A percentile compares a stretch with the other conserved stretches of the same genome.
phyloP scores from a whole-genome alignment of 805 yeast genomes.

The Metschnikowia koreensis region DNA sequence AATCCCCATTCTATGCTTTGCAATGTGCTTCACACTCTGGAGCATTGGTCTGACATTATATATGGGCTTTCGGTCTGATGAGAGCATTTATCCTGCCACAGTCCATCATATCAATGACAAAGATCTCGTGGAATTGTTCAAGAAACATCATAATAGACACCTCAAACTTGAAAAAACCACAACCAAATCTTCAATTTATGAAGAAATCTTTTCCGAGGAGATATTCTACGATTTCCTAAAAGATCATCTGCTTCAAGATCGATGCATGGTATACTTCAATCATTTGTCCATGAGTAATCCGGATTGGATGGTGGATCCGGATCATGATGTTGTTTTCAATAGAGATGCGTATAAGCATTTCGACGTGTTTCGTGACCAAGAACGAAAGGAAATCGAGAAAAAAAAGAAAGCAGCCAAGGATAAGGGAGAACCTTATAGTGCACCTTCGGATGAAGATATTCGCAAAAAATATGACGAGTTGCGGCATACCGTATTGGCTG shows the following conservation, averaged over 20 bases:
- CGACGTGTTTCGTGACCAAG: slow-evolving; percentile 22
- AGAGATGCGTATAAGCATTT: slow-evolving; percentile 25
- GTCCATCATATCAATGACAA: too few relatives aligned
- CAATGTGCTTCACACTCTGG: too few relatives aligned
- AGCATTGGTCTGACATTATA: too few relatives aligned
- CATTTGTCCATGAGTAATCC: slow-evolving; percentile 37
- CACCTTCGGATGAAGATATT: slow-evolving; percentile 31
- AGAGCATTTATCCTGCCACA: too few relatives aligned
- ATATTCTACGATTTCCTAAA: slow-evolving; percentile 20
- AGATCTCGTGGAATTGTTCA: not conserved
- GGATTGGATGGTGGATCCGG: slow-evolving; percentile 46
- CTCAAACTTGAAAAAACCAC: not conserved
- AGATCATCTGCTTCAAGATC: slow-evolving; percentile 26
- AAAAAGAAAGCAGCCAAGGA: slow-evolving; percentile 3
- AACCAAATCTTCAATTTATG: slow-evolving; percentile 15
- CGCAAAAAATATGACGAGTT: slow-evolving; percentile 29
- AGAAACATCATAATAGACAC: not conserved
- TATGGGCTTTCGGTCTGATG: too few relatives aligned
- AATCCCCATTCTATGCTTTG: too few relatives aligned
- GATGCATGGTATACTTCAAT: slow-evolving; percentile 48
- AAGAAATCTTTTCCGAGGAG: slow-evolving; percentile 21
- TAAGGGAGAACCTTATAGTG: slow-evolving; percentile 18
- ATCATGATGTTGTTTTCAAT: slow-evolving; percentile 25
- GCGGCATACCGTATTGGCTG: slow-evolving; percentile 20
- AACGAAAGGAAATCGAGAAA: slow-evolving; percentile 20